These are phyloP conservation scores for Leccinellum rugosiceps DNA, from an alignment of 768 basidiomycete genomes.

Conservation along the genomic window DNA sequence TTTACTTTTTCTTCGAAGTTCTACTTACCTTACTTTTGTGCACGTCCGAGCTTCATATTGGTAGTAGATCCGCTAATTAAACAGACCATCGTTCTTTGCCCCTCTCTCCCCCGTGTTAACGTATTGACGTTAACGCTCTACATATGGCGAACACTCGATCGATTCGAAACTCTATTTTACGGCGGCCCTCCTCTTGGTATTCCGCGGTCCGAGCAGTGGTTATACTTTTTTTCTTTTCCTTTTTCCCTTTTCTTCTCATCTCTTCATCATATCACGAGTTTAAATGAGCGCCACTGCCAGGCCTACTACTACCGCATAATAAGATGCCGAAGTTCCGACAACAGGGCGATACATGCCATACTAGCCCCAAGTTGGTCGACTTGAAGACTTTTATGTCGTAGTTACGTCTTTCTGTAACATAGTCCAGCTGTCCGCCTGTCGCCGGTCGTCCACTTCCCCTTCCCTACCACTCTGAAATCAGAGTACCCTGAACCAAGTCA, in stretches of 20 bases:
- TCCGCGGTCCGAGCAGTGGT: not conserved
- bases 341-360: not conserved
- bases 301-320: not conserved
- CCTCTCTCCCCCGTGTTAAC: not conserved
- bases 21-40: not conserved
- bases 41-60: slow-evolving; percentile 11
- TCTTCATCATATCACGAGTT: too few species aligned
- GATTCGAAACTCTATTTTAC: not conserved
- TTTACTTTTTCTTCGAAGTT: slow-evolving; percentile 2
- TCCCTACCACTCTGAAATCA: not conserved
- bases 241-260: not conserved
- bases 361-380: not conserved
- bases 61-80: slow-evolving; percentile 19
- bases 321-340: not conserved
- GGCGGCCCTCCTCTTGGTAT: not conserved
- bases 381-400: not conserved
- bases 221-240: not conserved
- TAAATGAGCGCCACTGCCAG: not conserved
- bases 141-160: not conserved
- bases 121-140: not conserved
- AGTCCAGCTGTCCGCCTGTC: not conserved
- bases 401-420: not conserved
- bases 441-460: not conserved
- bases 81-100: not conserved
- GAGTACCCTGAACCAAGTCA: not conserved